Percentiles rank a stretch among this genome's conserved stretches.
Conservation (phyloP, 2,329 filamentous ascomycete species). For the Myriangium duriaei region DNA sequence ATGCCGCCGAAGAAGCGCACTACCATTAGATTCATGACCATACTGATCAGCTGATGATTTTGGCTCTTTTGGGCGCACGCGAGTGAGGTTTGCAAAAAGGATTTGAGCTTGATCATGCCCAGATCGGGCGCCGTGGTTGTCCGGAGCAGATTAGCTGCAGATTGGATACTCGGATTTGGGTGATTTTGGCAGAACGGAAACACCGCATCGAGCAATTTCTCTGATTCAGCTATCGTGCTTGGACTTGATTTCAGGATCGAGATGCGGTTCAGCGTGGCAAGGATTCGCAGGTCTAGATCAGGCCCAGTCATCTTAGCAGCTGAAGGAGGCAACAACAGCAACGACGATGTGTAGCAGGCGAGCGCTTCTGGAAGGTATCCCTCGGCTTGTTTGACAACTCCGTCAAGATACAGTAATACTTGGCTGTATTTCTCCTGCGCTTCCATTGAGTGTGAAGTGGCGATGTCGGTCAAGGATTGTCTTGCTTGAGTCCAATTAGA, state of each 20-base stretch:
- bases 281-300: constrained; percentile 30
- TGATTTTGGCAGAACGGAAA: constrained; percentile 56
- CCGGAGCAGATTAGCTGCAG: constrained; percentile 64
- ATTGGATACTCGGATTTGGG: constrained; percentile 60
- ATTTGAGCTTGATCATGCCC: constrained; percentile 68
- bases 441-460: constrained; percentile 20
- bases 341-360: constrained; percentile 48
- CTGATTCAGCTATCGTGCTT: constrained; percentile 40
- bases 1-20: constrained; percentile 70
- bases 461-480: constrained; percentile 43
- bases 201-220: constrained; percentile 51
- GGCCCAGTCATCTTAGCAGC: constrained; percentile 13
- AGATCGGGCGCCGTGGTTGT: constrained; percentile 47
- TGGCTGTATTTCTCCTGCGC: constrained; percentile 6
- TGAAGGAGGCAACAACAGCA: constrained; percentile 40
- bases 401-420: constrained; percentile 50
- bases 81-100: constrained; percentile 62
- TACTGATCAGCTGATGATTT: constrained; percentile 70
- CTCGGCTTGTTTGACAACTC: constrained; percentile 62
- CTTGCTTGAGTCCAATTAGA: constrained; percentile 57
- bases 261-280: constrained; percentile 37
- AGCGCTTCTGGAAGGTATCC: constrained; percentile 61
- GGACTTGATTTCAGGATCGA: constrained; percentile 31
- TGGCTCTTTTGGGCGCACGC: constrained; percentile 53
- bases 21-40: constrained; percentile 77